Evolutionary conservation across 148 eudicot genomes (phyloP), one percentile per base, ranked within the genome.

Genomic region (Silene latifolia): DNA sequence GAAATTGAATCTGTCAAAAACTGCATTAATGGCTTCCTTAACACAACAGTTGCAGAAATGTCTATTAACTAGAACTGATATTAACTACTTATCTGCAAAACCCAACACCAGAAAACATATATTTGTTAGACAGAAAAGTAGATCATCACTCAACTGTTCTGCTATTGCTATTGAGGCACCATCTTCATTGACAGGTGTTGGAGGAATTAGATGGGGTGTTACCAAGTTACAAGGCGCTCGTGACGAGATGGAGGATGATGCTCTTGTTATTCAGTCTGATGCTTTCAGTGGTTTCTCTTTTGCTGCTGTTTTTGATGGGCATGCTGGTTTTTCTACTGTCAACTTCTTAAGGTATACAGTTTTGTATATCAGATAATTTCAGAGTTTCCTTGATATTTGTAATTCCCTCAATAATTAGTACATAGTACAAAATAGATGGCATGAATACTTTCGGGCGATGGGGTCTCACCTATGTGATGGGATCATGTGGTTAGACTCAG

Each of bases 251-350:
- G 99, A 95, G 74, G 99, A 95, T 77, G 99, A 92, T 81, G 85
- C 79, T 53, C 76, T 91, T 0, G 67, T 95, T 67, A 80, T 90
- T 27, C 80, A 74, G 68, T 80, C 89, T 54, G 88, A 86, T 68
- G 81, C 75, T 56, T 85, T 80, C 59, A 79, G 76, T 57, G 96
- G 94, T 4, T 95, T 95, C 72, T 81, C 84, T 66, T 95, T 80
- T 85, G 99, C 97, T 72, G 99, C 98, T 58, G 97, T 95, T 74
- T 89, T 95, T 73, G 99, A 95, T 87, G 99, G 99, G 2, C 99
- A 95, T 78, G 98, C 90, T 17, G 97, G 99, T 35, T 82, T 79
- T 74, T 84, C 93, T 58, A 87, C 96, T 63, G 97, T 89, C 80
- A 72, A 88, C 20, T 95, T 95, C 69, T 77, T 95, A 46, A 92